Percentiles rank a stretch among this genome's conserved stretches.
Evolutionary conservation across 352 stramenopile genomes (phyloP).

Genomic region (Pythium biforme): DNA sequence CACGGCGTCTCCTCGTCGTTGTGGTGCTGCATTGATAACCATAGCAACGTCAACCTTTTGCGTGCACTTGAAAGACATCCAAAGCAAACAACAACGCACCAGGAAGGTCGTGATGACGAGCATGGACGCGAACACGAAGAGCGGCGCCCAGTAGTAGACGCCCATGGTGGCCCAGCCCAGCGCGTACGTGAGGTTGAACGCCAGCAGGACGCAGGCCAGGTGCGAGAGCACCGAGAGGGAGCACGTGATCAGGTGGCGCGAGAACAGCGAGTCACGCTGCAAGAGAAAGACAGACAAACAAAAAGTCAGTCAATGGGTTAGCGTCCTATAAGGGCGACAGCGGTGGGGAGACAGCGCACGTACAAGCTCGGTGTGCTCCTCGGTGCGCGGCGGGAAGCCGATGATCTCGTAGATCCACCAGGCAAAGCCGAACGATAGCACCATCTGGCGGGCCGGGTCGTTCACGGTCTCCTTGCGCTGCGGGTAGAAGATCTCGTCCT

Average conservation of each 20-base stretch:
- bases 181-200: constrained; percentile 38
- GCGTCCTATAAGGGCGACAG: too few relatives aligned
- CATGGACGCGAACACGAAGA: constrained; percentile 77
- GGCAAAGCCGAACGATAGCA: constrained; percentile 46
- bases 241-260: constrained; percentile 53
- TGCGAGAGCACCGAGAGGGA: constrained; percentile 50
- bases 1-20: constrained; percentile 82
- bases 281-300: constrained; percentile 1
- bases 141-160: constrained; percentile 76
- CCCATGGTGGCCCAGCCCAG: constrained; percentile 41
- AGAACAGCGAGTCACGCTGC: constrained; percentile 67
- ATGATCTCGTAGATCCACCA: constrained; percentile 76
- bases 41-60: background rate
- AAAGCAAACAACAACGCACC: constrained; percentile 26
- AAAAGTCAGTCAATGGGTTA: background rate
- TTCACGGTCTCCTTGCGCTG: constrained; percentile 60
- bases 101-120: constrained; percentile 84
- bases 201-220: constrained; percentile 43
- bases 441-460: constrained; percentile 48
- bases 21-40: constrained; percentile 44
- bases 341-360: constrained; percentile 4
- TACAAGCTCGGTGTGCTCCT: constrained; percentile 83
- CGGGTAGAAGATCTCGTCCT: constrained; percentile 83
- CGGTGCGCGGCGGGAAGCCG: constrained; percentile 69
- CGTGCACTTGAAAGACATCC: background rate